Conservation (phyloP, 495 filamentous ascomycete genomes). For the Penicillium parvum region DNA sequence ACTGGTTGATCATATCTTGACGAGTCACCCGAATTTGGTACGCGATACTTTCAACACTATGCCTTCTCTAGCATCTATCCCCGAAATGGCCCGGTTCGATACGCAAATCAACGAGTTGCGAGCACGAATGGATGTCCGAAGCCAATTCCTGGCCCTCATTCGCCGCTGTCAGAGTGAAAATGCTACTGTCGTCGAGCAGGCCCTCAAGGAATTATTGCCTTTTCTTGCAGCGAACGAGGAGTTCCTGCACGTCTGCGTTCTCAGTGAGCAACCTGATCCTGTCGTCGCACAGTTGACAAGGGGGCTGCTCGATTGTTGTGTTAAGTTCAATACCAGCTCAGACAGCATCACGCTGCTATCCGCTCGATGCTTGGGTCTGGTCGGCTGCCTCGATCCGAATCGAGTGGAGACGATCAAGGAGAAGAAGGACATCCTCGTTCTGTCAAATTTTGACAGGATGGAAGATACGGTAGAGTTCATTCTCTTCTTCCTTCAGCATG, state of each 20-base stretch:
- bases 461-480: constrained; percentile 83
- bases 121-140: constrained; percentile 52
- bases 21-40: constrained; percentile 54
- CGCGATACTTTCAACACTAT: constrained; percentile 62
- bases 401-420: constrained; percentile 74
- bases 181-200: constrained; percentile 71
- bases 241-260: constrained; percentile 75
- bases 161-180: constrained; percentile 77
- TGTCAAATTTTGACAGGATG: constrained; percentile 76
- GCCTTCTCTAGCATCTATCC: constrained; percentile 73
- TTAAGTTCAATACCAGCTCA: constrained; percentile 68
- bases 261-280: constrained; percentile 79
- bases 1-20: constrained; percentile 61
- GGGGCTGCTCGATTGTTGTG: constrained; percentile 75
- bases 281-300: constrained; percentile 67
- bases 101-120: constrained; percentile 59
- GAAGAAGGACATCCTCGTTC: constrained; percentile 72
- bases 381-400: constrained; percentile 90
- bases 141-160: constrained; percentile 64
- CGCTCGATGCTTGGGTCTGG: constrained; percentile 73
- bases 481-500: constrained; percentile 75
- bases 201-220: constrained; percentile 66
- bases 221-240: constrained; percentile 71
- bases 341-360: constrained; percentile 64
- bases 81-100: constrained; percentile 61